Evolutionary conservation across 495 filamentous ascomycete species (phyloP), one percentile per base, ranked within the genome.

Genomic region (Penicilliopsis zonata): DNA sequence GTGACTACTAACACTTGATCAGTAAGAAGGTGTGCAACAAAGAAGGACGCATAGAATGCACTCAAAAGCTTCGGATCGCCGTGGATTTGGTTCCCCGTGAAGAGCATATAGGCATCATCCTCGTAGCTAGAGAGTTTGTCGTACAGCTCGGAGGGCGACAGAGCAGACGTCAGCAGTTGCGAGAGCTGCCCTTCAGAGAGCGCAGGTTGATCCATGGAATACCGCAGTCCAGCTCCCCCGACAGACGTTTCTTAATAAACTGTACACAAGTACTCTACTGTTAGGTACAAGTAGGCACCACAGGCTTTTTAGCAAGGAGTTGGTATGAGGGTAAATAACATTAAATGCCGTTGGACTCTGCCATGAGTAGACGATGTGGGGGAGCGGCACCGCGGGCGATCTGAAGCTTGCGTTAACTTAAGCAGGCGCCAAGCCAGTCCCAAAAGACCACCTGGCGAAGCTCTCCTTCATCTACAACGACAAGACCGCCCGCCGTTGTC

Each of bases 391-490:
- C 49, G 57, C 52, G 49, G 48, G 49, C 42, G 41, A 40, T 30
- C 39, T 28, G 23, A 37, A 20, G 13, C 23, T 30, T 8, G 8
- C 29, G 21, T 31, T 9, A 16, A 19, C 19, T 9, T 14, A 9
- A 17, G 13, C 14, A 20, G 28, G 40, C 28, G 52, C 52, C 52
- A 55, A 55, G 51, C 26, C 50, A 4, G 42, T 42, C 46, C 42
- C 46, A 60, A 63, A 51, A 55, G 61, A 65, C 59, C 61, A 63
- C 60, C 60, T 64, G 60, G 57, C 59, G 50, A 38, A 62, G 58
- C 58, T 61, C 43, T 36, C 49, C 42, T n/a, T 30, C 26, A 13
- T 30, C 42, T 44, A 2, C 51, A 21, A 21, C 30, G n/a, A 8
- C 30, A 15, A 16, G 5, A 30, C 18, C 18, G 13, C 6, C 5